Evolutionary conservation across 345 rosid genomes (phyloP).

Genomic region (Citrus hindsii): DNA sequence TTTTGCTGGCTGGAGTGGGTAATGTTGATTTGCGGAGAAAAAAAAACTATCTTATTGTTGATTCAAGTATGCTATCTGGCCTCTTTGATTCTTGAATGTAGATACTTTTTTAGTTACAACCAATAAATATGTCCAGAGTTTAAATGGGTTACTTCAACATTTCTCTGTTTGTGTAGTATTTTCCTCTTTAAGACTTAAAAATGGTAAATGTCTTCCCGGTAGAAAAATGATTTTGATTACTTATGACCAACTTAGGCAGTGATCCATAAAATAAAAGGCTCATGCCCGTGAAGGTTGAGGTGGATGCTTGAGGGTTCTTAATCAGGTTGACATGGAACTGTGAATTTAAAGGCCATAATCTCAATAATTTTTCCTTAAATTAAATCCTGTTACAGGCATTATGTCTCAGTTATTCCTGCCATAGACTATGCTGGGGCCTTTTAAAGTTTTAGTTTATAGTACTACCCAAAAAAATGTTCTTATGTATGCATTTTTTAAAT

Average conservation of each 20-base stretch:
- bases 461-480: neutral
- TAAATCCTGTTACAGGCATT: neutral
- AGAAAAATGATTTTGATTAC: neutral
- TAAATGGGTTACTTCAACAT: neutral
- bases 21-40: conserved; percentile 93
- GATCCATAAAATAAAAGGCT: neutral
- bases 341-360: neutral
- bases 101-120: neutral
- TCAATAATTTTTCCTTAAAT: neutral
- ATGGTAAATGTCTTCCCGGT: neutral
- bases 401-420: neutral
- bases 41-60: conserved; percentile 92
- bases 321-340: neutral
- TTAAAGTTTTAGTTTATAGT: neutral
- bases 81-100: conserved; percentile 6
- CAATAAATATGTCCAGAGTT: neutral
- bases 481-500: neutral
- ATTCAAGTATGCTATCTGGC: conserved; percentile 60
- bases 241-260: neutral
- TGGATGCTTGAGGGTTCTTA: neutral
- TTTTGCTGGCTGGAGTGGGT: conserved; percentile 84
- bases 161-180: neutral
- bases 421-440: neutral
- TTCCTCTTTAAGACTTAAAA: neutral
- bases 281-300: neutral